phyloP scores from a whole-genome alignment of 805 yeast species.

The Pichia ethanolica region DNA sequence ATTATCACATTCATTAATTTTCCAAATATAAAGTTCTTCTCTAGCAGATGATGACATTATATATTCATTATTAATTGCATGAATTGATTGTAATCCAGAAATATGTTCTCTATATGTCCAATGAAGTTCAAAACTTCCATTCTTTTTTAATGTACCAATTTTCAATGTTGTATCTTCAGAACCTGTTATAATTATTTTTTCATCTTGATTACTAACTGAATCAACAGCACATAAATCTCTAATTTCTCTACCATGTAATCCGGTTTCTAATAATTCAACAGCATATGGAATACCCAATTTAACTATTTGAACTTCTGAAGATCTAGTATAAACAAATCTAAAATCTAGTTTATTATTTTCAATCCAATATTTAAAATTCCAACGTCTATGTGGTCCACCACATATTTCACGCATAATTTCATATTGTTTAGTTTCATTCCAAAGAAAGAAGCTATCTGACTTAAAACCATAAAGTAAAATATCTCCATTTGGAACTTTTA shows the following conservation, averaged over 20 bases:
- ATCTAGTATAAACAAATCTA: constrained; percentile 53
- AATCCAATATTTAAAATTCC: constrained; percentile 44
- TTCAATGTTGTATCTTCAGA: constrained; percentile 83
- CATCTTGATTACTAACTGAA: constrained; percentile 18
- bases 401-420: constrained; percentile 68
- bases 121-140: constrained; percentile 39
- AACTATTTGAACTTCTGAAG: constrained; percentile 40
- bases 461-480: constrained; percentile 75
- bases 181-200: constrained; percentile 56
- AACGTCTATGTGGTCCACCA: constrained; percentile 88
- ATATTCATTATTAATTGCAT: constrained; percentile 45
- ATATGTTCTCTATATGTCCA: constrained; percentile 76
- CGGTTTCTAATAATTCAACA: constrained; percentile 37
- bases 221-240: constrained; percentile 58
- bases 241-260: constrained; percentile 90
- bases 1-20: constrained; percentile 24
- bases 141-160: constrained; percentile 35
- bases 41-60: constrained; percentile 65
- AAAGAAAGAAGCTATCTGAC: constrained; percentile 67
- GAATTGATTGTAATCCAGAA: constrained; percentile 77
- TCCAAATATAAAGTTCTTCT: constrained; percentile 86
- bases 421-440: constrained; percentile 71
- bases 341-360: constrained; percentile 22
- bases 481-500: constrained; percentile 30
- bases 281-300: constrained; percentile 18